Evolutionary conservation across 1,284 basidiomycete species (phyloP).

Genomic region (Tetrapyrgos nigripes): DNA sequence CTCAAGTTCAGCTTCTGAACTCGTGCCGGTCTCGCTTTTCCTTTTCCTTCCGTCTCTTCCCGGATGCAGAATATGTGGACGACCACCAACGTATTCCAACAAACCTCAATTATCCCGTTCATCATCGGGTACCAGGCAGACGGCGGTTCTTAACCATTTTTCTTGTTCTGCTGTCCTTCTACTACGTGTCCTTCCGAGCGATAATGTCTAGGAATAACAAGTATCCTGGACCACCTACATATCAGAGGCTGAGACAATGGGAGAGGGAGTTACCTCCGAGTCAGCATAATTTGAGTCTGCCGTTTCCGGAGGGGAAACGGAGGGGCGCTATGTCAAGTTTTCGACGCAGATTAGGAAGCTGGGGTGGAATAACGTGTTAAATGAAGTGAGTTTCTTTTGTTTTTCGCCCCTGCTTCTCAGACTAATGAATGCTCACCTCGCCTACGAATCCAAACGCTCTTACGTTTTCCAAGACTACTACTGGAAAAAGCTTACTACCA

Average conservation of each 20-base stretch:
- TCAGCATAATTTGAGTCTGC: slow-evolving; percentile 49
- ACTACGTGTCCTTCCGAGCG: too few species aligned
- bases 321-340: slow-evolving; percentile 51
- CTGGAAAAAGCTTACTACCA: slow-evolving; percentile 46
- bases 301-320: slow-evolving; percentile 49
- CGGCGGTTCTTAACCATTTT: too few species aligned
- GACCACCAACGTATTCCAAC: too few species aligned
- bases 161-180: too few species aligned
- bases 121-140: too few species aligned
- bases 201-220: too few species aligned
- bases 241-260: slow-evolving; percentile 40
- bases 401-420: slow-evolving; percentile 27
- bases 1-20: too few species aligned
- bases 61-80: too few species aligned
- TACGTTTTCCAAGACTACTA: slow-evolving; percentile 52
- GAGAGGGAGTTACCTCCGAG: slow-evolving; percentile 46
- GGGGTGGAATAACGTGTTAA: slow-evolving; percentile 53
- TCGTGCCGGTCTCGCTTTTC: too few species aligned
- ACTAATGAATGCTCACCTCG: slow-evolving; percentile 53
- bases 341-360: slow-evolving; percentile 43
- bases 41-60: too few species aligned
- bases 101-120: too few species aligned
- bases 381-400: slow-evolving; percentile 36
- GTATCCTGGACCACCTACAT: slow-evolving; percentile 42
- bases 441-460: slow-evolving; percentile 49